Conservation (phyloP, 306 rosid species). For the Hippophae tibetana region DNA sequence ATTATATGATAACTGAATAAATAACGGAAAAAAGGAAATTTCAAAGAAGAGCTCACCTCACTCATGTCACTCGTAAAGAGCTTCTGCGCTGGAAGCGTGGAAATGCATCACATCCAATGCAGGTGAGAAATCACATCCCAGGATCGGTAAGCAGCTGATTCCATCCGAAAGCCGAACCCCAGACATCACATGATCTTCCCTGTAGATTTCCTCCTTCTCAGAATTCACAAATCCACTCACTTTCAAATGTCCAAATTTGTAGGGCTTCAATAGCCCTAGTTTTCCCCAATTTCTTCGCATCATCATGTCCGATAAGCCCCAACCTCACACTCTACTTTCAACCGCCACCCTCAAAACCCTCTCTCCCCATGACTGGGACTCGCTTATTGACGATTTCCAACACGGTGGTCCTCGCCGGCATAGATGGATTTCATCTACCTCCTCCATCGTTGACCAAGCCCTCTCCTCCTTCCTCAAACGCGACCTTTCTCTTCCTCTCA, state of each 20-base stretch:
- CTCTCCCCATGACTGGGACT: slow-evolving; percentile 71
- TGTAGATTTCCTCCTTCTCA: too few relatives aligned
- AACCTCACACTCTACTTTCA: slow-evolving; percentile 5
- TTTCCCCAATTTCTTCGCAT: background rate
- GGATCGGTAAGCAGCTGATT: too few relatives aligned
- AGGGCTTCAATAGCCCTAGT: background rate
- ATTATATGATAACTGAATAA: too few relatives aligned
- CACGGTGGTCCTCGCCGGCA: slow-evolving; percentile 42
- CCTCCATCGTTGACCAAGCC: slow-evolving; percentile 50
- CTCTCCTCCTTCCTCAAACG: slow-evolving; percentile 54
- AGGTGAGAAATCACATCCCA: too few relatives aligned
- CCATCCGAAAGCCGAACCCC: too few relatives aligned
- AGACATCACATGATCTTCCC: too few relatives aligned
- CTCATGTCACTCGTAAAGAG: too few relatives aligned
- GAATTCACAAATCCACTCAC: background rate
- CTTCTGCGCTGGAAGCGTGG: too few relatives aligned
- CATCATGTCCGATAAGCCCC: slow-evolving; percentile 39
- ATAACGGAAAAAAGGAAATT: too few relatives aligned
- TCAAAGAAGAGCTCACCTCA: too few relatives aligned
- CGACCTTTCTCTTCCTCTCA: slow-evolving; percentile 57
- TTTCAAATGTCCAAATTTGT: slow-evolving; percentile 10
- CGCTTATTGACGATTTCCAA: slow-evolving; percentile 73
- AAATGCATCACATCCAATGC: too few relatives aligned
- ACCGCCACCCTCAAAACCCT: slow-evolving; percentile 41
- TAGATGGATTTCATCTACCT: slow-evolving; percentile 39